Evolutionary conservation across 495 filamentous ascomycete genomes (phyloP).

Genomic region (Chaetomium tenue): DNA sequence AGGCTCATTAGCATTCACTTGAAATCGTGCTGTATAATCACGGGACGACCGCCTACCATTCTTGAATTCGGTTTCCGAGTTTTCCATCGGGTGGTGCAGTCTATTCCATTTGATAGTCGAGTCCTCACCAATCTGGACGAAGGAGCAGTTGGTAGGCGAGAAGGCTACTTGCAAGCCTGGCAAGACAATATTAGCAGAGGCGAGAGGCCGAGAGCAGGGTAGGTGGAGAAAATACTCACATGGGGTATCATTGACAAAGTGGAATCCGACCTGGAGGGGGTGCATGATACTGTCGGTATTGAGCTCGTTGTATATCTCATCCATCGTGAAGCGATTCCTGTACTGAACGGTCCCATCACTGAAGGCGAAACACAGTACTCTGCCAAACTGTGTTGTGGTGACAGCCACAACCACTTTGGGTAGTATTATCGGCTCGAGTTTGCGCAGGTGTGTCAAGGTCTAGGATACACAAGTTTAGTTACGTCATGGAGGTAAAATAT

Average conservation of each 20-base stretch:
- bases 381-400: conserved; percentile 63
- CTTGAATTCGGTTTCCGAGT: conserved; percentile 41
- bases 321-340: conserved; percentile 69
- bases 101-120: conserved; percentile 61
- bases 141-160: conserved; percentile 70
- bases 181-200: conserved; percentile 18
- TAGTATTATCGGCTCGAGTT: conserved; percentile 61
- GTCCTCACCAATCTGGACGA: conserved; percentile 63
- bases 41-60: conserved; percentile 39
- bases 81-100: conserved; percentile 55
- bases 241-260: conserved; percentile 53
- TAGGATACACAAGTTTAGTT: conserved; percentile 36
- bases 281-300: conserved; percentile 63
- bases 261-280: conserved; percentile 70
- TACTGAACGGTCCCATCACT: conserved; percentile 78
- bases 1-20: not conserved
- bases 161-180: conserved; percentile 65
- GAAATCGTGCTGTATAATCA: not conserved
- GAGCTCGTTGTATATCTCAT: conserved; percentile 58
- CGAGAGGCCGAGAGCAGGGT: not conserved
- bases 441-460: conserved; percentile 60
- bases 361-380: conserved; percentile 63
- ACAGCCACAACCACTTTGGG: conserved; percentile 69
- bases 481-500: not conserved
- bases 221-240: conserved; percentile 38